Conservation (phyloP, 73 alveolate genomes). For the Halteria grandinella region DNA sequence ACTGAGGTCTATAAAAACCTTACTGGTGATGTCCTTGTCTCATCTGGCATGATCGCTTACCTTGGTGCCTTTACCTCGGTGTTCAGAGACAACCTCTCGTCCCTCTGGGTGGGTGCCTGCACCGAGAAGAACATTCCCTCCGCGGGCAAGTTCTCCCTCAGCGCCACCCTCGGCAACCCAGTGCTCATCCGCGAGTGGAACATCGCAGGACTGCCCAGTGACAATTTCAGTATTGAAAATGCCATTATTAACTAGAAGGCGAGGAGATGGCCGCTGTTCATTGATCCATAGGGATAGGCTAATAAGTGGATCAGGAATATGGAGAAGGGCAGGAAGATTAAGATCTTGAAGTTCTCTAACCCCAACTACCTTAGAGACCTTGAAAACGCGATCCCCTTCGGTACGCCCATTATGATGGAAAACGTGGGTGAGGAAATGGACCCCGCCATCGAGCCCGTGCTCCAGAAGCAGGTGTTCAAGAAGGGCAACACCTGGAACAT, state of each 20-base stretch:
- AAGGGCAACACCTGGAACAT: constrained; percentile 92
- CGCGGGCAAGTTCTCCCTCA: constrained; percentile 85
- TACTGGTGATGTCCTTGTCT: constrained; percentile 97
- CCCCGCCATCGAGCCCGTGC: constrained; percentile 97
- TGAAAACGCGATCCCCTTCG: constrained; percentile 90
- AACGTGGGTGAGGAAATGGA: constrained; percentile 89
- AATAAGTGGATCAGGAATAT: constrained; percentile 77
- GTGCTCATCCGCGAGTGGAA: constrained; percentile 98
- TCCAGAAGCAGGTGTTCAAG: constrained; percentile 92
- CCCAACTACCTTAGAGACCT: constrained; percentile 83
- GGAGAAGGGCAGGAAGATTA: constrained; percentile 64
- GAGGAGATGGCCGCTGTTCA: constrained; percentile 97
- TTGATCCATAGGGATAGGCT: constrained; percentile 97
- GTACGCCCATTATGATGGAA: constrained; percentile 94
- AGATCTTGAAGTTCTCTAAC: constrained; percentile 87
- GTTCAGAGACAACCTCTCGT: constrained; percentile 82
- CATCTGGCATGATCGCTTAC: constrained; percentile 98
- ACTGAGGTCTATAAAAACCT: constrained; percentile 91
- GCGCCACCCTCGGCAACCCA: constrained; percentile 97
- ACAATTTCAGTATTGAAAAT: constrained; percentile 96
- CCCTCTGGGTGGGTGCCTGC: constrained; percentile 93
- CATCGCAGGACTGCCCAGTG: constrained; percentile 98
- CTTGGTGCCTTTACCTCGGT: constrained; percentile 93
- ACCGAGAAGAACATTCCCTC: constrained; percentile 90
- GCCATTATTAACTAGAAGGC: constrained; percentile 95